Evolutionary conservation across 208 protist species (phyloP).

Genomic region (Wallacemonas sp.): DNA sequence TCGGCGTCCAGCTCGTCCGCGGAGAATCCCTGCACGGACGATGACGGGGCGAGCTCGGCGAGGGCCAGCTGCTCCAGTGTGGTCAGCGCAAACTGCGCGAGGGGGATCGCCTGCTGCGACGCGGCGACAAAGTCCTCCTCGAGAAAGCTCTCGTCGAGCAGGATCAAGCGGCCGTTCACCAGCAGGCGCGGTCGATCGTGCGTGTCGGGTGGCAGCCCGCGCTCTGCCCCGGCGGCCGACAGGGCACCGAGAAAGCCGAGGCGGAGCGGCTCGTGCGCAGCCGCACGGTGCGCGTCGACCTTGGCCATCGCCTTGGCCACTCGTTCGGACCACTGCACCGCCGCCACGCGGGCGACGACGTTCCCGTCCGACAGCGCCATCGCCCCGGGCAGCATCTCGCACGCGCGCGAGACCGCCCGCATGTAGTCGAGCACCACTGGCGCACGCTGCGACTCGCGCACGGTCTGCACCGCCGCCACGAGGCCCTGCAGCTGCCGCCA

Average conservation of each 20-base stretch:
- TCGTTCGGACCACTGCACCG: not conserved
- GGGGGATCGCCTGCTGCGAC: conserved; percentile 14
- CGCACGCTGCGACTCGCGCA: conserved; percentile 1
- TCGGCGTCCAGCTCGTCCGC: conserved; percentile 33
- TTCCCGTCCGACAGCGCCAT: conserved; percentile 12
- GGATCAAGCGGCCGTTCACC: conserved; percentile 53
- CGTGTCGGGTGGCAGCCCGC: not conserved
- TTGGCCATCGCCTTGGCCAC: not conserved
- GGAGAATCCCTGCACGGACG: conserved; percentile 20
- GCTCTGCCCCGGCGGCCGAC: not conserved
- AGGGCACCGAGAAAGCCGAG: not conserved
- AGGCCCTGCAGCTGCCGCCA: conserved; percentile 3
- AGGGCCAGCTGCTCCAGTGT: conserved; percentile 42
- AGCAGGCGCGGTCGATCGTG: conserved; percentile 16
- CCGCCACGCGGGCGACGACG: not conserved
- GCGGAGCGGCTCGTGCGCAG: not conserved
- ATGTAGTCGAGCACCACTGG: conserved; percentile 1
- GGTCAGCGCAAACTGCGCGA: conserved; percentile 28
- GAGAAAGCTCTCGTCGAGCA: conserved; percentile 39
- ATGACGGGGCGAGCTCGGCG: conserved; percentile 22
- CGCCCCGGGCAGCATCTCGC: not conserved
- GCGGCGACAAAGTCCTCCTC: conserved; percentile 38
- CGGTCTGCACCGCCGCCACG: not conserved
- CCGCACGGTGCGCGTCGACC: not conserved
- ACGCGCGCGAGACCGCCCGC: not conserved